phyloP scores from a whole-genome alignment of 345 rosid genomes.

The Salix brachista region DNA sequence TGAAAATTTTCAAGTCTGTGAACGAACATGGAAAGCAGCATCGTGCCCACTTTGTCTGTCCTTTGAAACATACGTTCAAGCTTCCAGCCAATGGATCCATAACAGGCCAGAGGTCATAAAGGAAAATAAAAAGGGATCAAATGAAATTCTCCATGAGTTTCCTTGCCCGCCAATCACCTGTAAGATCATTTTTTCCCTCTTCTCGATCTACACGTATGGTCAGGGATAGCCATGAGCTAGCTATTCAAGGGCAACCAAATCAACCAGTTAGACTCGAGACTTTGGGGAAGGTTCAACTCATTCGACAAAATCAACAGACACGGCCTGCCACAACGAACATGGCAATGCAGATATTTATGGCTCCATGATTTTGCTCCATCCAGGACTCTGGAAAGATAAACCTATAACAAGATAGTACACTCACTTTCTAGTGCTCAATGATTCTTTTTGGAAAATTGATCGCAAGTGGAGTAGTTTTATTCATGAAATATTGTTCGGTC shows the following conservation, averaged over 20 bases:
- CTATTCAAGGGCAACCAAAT: background rate
- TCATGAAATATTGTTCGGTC: background rate
- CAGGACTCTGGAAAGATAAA: background rate
- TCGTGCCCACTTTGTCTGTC: constrained; percentile 28
- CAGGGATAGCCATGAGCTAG: background rate
- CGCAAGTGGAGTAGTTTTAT: background rate
- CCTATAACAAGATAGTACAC: background rate
- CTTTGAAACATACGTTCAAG: constrained; percentile 6
- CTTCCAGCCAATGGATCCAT: constrained; percentile 6
- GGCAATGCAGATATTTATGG: background rate
- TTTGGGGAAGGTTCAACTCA: background rate
- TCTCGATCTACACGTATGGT: background rate
- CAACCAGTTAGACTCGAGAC: background rate
- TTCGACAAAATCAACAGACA: constrained; percentile 1
- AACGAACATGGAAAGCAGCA: constrained; percentile 26
- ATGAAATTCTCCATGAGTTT: background rate
- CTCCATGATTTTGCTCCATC: background rate
- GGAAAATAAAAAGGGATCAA: background rate
- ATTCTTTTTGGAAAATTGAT: constrained; percentile 5
- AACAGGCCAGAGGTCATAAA: background rate
- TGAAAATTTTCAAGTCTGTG: constrained; percentile 4
- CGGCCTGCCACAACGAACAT: background rate
- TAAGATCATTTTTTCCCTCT: background rate
- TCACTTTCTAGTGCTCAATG: background rate
- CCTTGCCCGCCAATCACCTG: background rate